A percentile compares a stretch with the other conserved stretches of the same genome.
Conservation (phyloP, 352 stramenopile genomes). For the Blastocystis sp. region DNA sequence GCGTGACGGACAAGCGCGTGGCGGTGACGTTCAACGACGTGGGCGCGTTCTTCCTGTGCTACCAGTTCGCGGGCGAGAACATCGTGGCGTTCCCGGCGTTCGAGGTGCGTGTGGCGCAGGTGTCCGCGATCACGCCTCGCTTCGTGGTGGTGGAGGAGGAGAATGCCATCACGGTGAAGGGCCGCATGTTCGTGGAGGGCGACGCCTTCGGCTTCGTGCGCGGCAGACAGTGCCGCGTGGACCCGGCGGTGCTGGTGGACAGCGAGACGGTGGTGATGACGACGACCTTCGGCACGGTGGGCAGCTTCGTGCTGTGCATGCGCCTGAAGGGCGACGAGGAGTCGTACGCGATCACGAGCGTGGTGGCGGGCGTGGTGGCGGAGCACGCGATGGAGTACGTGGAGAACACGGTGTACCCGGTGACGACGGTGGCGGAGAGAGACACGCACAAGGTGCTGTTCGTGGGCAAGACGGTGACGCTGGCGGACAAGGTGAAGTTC, state of each 20-base stretch:
- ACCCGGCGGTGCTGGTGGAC: not conserved
- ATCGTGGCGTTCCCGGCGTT: constrained; percentile 35
- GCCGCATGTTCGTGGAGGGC: constrained; percentile 15
- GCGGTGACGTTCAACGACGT: constrained; percentile 7
- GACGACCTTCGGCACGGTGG: not conserved
- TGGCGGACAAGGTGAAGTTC: constrained; percentile 53
- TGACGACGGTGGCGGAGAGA: constrained; percentile 53
- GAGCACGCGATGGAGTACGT: constrained; percentile 26
- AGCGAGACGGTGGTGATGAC: not conserved
- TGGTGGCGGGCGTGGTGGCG: not conserved
- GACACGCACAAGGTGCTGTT: constrained; percentile 46
- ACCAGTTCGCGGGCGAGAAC: constrained; percentile 34
- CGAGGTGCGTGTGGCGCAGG: constrained; percentile 29
- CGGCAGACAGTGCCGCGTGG: not conserved
- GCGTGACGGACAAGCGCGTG: not conserved
- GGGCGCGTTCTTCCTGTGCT: constrained; percentile 54
- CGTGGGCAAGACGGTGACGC: constrained; percentile 31
- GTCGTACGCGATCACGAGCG: constrained; percentile 5
- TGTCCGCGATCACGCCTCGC: not conserved
- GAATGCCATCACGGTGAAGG: constrained; percentile 10
- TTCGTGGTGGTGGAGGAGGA: constrained; percentile 61
- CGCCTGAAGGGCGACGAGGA: constrained; percentile 16
- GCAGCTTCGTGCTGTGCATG: constrained; percentile 31
- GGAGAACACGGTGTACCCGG: constrained; percentile 40
- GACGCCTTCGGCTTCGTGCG: constrained; percentile 43